phyloP scores from a whole-genome alignment of 257 asterid genomes.

The Salvia hispanica region DNA sequence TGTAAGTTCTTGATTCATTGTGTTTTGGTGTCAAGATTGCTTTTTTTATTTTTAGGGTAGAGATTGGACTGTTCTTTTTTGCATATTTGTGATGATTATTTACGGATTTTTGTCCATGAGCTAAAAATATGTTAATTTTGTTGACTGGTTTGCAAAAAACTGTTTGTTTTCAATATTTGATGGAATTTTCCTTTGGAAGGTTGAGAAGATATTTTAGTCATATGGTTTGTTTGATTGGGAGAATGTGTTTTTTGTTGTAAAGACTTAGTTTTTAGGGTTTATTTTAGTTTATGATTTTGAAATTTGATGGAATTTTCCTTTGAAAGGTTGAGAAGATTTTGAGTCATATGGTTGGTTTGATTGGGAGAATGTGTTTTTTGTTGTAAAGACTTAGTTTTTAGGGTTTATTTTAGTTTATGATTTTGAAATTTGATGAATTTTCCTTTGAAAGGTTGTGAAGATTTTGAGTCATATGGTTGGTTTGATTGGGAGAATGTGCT shows the following conservation, averaged over 20 bases:
- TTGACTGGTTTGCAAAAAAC: neutral
- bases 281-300: neutral
- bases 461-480: too few relatives aligned
- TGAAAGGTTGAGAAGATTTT: too few relatives aligned
- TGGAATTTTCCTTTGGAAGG: neutral
- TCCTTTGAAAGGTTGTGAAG: too few relatives aligned
- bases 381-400: too few relatives aligned
- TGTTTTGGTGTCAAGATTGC: slow-evolving; percentile 24
- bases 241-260: too few relatives aligned
- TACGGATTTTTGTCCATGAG: neutral
- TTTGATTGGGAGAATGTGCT: too few relatives aligned
- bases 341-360: too few relatives aligned
- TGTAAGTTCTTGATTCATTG: slow-evolving; percentile 32
- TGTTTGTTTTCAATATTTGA: slow-evolving; percentile 11
- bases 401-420: neutral
- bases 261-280: too few relatives aligned
- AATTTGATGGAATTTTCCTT: neutral
- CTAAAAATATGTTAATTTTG: neutral
- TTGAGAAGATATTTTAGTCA: too few relatives aligned
- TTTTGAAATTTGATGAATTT: slow-evolving; percentile 9
- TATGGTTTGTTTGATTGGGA: too few relatives aligned
- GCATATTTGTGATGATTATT: slow-evolving; percentile 17
- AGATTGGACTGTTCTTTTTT: neutral
- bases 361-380: too few relatives aligned
- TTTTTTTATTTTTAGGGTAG: slow-evolving; percentile 2